Evolutionary conservation across 495 filamentous ascomycete genomes (phyloP), one percentile per base, ranked within the genome.

Genomic region (Penicillium odoratum): DNA sequence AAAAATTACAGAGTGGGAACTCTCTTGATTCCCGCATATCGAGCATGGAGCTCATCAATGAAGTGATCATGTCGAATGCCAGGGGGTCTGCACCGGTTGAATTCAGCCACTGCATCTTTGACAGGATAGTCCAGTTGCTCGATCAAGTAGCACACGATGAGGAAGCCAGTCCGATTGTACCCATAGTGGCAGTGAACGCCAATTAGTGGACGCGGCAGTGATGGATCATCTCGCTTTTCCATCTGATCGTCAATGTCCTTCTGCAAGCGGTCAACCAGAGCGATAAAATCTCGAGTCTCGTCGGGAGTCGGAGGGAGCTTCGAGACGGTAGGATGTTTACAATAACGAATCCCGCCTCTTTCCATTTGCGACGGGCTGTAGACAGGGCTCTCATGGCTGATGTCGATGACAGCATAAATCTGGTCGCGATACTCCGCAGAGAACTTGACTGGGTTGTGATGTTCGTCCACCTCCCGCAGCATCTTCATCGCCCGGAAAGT

Each of bases 151-250:
- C 86, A 91, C n/a, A 88, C 87, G 34, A 98, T 85, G 65, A 97
- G 87, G 67, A 93, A 96, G 2, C 93, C 92, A 0, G 92, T 96
- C 34, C 92, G 83, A 66, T 96, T 96, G 75, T 91, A 96, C 0
- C 93, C 93, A 60, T 98, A 97, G 64, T 98, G 93, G 65, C 93
- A 97, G 68, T 98, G 93, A 1, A 96, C 91, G 11, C 88, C 93
- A 47, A 97, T 80, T 10, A 75, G 70, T 5, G 74, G 78, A 6
- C 78, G 79, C n/a, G 77, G 69, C 29, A 58, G 33, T 51, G 83
- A 72, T 7, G 78, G 74, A 18, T 81, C 79, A 25, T 79, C 81
- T 4, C 65, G 40, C 56, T 71, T 73, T 51, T 72, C 69, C 56
- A 69, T 65, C 59, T 62, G 59, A n/a, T 69, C 69, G 15, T 72